phyloP scores from a whole-genome alignment of 345 rosid species.

The Moringa oleifera region DNA sequence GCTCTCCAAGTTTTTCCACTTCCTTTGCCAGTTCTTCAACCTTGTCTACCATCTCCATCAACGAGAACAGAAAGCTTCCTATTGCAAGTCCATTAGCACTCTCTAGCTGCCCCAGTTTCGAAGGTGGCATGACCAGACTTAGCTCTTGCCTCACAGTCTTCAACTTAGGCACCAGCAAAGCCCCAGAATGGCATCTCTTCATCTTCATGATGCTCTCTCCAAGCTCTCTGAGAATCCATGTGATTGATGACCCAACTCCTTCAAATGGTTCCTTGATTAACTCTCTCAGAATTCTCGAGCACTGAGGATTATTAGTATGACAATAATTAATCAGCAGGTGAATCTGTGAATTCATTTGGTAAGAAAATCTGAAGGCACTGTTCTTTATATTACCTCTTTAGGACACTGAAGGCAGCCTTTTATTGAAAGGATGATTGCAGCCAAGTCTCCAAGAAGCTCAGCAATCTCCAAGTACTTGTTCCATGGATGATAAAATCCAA shows the following conservation, averaged over 20 bases:
- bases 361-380: neutral
- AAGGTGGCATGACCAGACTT: slow-evolving; percentile 15
- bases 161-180: slow-evolving; percentile 30
- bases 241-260: slow-evolving; percentile 28
- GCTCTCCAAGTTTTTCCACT: slow-evolving; percentile 51
- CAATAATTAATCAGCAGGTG: neutral
- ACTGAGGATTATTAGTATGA: slow-evolving; percentile 7
- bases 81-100: slow-evolving; percentile 32
- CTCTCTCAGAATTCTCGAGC: slow-evolving; percentile 18
- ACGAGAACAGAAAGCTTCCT: slow-evolving; percentile 39
- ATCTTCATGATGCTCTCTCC: slow-evolving; percentile 48
- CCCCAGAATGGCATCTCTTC: slow-evolving; percentile 35
- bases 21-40: slow-evolving; percentile 46
- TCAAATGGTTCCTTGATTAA: slow-evolving; percentile 40
- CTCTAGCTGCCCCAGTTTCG: slow-evolving; percentile 12
- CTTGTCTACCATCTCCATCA: slow-evolving; percentile 44
- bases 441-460: slow-evolving; percentile 50
- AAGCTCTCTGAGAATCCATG: slow-evolving; percentile 44
- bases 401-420: slow-evolving; percentile 30
- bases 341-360: neutral
- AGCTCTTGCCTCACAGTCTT: slow-evolving; percentile 39
- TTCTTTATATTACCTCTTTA: slow-evolving; percentile 26
- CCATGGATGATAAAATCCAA: slow-evolving; percentile 81
- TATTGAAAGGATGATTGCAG: slow-evolving; percentile 39
- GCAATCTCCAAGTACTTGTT: slow-evolving; percentile 52